Conservation (phyloP, 2,329 filamentous ascomycete genomes). For the Cordyceps fumosorosea region DNA sequence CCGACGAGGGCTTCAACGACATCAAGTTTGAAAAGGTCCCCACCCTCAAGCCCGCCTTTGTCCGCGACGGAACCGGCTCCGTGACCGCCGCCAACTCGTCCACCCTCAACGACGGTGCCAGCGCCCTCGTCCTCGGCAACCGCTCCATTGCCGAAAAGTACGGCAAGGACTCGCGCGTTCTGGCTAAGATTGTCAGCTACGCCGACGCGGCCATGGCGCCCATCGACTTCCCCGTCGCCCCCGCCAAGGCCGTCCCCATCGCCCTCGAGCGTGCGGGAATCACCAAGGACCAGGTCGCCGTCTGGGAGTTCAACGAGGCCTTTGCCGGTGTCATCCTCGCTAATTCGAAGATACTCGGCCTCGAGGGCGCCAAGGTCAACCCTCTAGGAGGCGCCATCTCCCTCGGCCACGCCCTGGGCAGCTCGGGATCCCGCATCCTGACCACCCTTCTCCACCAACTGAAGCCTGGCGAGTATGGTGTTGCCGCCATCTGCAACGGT, state of each 20-base stretch:
- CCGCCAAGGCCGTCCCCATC: slow-evolving; percentile 84
- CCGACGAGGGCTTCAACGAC: slow-evolving; percentile 85
- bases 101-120: slow-evolving; percentile 90
- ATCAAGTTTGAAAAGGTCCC: slow-evolving; percentile 81
- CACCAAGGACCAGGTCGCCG: slow-evolving; percentile 79
- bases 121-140: slow-evolving; percentile 78
- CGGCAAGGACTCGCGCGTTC: slow-evolving; percentile 67
- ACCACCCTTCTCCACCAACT: slow-evolving; percentile 88
- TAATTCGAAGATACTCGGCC: slow-evolving; percentile 83
- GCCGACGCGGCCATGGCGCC: slow-evolving; percentile 88
- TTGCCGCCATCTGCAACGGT: slow-evolving; percentile 94
- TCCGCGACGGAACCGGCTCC: slow-evolving; percentile 76
- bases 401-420: slow-evolving; percentile 84
- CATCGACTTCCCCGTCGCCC: slow-evolving; percentile 91
- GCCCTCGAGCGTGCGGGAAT: slow-evolving; percentile 85
- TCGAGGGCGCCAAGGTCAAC: slow-evolving; percentile 76
- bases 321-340: slow-evolving; percentile 94
- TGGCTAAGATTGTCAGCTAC: slow-evolving; percentile 79
- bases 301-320: slow-evolving; percentile 99
- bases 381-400: slow-evolving; percentile 87
- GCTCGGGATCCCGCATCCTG: slow-evolving; percentile 86
- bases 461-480: slow-evolving; percentile 86
- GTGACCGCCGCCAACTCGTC: slow-evolving; percentile 94
- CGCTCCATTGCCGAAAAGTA: slow-evolving; percentile 75
- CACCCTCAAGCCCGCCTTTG: slow-evolving; percentile 84